These are phyloP conservation scores for Tetrapisispora fleetii DNA, from an alignment of 805 yeast genomes.

Conservation along the genomic window DNA sequence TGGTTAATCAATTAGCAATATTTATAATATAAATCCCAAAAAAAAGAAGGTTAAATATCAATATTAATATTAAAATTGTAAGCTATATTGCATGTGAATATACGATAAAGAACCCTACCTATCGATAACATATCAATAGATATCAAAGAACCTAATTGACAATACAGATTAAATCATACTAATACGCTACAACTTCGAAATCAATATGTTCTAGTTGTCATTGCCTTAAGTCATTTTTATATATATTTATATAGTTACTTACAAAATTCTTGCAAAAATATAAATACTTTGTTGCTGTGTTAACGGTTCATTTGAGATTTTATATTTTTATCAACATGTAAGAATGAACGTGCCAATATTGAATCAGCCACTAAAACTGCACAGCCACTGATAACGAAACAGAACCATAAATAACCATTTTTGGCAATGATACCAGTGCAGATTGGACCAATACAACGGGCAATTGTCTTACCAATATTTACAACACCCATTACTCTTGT, in stretches of 20 bases:
- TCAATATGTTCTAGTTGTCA: too few relatives aligned
- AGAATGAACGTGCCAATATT: constrained; percentile 26
- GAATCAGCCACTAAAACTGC: constrained; percentile 35
- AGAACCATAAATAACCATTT: constrained; percentile 34
- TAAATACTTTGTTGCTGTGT: neutral
- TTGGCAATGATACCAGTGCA: constrained; percentile 70
- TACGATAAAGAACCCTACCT: too few relatives aligned
- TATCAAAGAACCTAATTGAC: too few relatives aligned
- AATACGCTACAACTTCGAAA: too few relatives aligned
- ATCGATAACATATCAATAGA: too few relatives aligned
- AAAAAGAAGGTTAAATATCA: too few relatives aligned
- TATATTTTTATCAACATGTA: constrained; percentile 26
- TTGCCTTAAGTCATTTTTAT: too few relatives aligned
- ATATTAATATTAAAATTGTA: too few relatives aligned
- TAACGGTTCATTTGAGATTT: constrained; percentile 11
- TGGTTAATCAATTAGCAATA: neutral
- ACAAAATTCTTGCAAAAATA: neutral
- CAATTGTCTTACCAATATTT: constrained; percentile 76
- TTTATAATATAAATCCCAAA: too few relatives aligned
- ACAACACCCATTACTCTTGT: constrained; percentile 78
- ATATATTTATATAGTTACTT: neutral
- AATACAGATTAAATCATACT: too few relatives aligned
- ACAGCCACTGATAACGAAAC: constrained; percentile 44
- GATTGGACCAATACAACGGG: constrained; percentile 72
- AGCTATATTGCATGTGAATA: too few relatives aligned